Percentiles rank a stretch among this genome's conserved stretches.
Evolutionary conservation across 2,329 filamentous ascomycete species (phyloP).

Genomic region (Pleurostoma richardsiae): DNA sequence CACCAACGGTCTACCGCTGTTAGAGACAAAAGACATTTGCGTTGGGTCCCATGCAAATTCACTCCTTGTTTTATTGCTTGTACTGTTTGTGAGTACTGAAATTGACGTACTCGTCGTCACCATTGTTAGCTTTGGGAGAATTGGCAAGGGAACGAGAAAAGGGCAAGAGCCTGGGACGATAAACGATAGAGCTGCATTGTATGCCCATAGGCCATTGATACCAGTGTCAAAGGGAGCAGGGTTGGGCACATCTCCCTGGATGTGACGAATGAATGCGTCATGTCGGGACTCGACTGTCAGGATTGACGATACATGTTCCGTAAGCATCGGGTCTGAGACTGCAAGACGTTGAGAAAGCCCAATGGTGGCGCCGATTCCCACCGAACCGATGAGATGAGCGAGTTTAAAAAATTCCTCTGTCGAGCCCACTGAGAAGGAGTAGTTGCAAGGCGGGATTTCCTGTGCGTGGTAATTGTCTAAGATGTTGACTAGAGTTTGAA

Average conservation of each 20-base stretch:
- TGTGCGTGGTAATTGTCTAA: neutral
- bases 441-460: neutral
- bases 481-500: neutral
- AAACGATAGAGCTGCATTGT: neutral
- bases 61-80: neutral
- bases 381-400: neutral
- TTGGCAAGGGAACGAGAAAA: neutral
- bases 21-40: neutral
- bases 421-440: neutral
- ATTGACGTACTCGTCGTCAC: neutral
- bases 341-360: neutral
- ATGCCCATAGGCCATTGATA: neutral
- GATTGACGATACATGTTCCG: neutral
- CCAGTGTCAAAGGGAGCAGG: neutral
- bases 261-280: neutral
- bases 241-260: neutral
- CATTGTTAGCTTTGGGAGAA: neutral
- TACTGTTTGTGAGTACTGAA: too few species aligned
- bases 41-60: neutral
- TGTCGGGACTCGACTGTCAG: neutral
- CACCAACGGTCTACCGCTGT: neutral
- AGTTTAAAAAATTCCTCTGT: neutral
- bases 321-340: neutral
- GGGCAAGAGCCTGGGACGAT: neutral
- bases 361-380: neutral